Evolutionary conservation across 805 yeast genomes (phyloP).

Genomic region (Metschnikowia lunata): DNA sequence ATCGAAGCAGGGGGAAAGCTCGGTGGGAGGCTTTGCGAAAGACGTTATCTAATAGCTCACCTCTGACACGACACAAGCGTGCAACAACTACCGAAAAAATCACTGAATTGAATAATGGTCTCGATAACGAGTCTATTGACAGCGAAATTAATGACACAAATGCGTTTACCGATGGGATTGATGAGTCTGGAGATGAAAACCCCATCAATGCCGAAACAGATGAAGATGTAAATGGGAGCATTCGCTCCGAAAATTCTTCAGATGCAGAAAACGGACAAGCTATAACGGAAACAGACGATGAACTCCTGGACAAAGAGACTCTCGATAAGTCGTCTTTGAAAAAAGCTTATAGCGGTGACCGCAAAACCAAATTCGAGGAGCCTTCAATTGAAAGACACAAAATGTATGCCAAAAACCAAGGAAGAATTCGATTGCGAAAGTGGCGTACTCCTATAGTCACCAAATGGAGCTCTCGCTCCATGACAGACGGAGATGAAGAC

Average conservation of each 20-base stretch:
- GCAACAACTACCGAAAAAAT: background rate
- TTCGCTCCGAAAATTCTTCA: slow-evolving; percentile 1
- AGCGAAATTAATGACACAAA: slow-evolving; percentile 5
- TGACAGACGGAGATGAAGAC: slow-evolving; percentile 3
- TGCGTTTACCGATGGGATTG: slow-evolving; percentile 7
- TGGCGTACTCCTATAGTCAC: slow-evolving; percentile 17
- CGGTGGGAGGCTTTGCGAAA: slow-evolving; percentile 23
- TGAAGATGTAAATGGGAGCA: background rate
- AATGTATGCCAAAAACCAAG: slow-evolving; percentile 3
- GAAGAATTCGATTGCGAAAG: slow-evolving; percentile 8
- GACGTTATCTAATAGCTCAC: slow-evolving; percentile 21
- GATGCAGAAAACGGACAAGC: slow-evolving; percentile 9
- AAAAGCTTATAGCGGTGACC: slow-evolving; percentile 1
- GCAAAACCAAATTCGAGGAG: slow-evolving; percentile 12
- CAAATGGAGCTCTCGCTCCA: slow-evolving; percentile 8
- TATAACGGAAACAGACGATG: slow-evolving; percentile 2
- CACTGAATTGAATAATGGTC: background rate
- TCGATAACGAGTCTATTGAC: slow-evolving; percentile 13
- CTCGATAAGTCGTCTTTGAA: background rate
- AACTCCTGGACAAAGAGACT: background rate
- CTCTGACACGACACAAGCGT: slow-evolving; percentile 2
- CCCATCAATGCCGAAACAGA: background rate
- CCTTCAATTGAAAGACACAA: slow-evolving; percentile 15
- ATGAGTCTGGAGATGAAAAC: slow-evolving; percentile 4
- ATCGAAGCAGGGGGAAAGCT: slow-evolving; percentile 3